Evolutionary conservation across 2,329 filamentous ascomycete genomes (phyloP), one percentile per base, ranked within the genome.

Genomic region (Tolypocladium pustulatum): DNA sequence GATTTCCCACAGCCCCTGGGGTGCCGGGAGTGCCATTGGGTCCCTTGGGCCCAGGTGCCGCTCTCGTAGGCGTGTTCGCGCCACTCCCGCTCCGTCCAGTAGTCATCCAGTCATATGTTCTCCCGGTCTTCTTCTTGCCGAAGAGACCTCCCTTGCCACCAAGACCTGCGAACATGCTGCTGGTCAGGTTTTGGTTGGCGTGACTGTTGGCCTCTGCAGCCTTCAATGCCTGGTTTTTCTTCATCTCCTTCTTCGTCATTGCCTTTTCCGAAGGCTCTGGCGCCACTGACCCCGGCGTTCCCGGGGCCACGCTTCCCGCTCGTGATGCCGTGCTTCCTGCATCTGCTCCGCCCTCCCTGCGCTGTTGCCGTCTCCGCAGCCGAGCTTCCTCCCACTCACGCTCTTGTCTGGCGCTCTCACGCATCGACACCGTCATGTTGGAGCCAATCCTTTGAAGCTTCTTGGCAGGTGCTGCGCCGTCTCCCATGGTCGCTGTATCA

Each of bases 221-320:
- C 65, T 89, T 90, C 60, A 90, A 87, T n/a, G 85, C 83, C 64
- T 88, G 81, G 63, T 86, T 88, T 72, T 87, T 90, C 69, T 88
- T 84, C 61, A 79, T 80, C 71, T 96, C 91, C 75, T 97, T 97
- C 79, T 97, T 97, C 5, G 88, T 89, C 56, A 90, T 80, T 4
- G 85, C 80, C 71, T 91, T 93, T 63, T 83, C 80, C 1, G 77
- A 17, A 4, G 4, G 70, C 57, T 88, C 86, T 0, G 86, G 81
- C 1, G 86, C 84, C 49, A 83, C 79, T 1, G 83, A 78, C 7
- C 83, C 84, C 3, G 86, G 83, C 0, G 84, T 87, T 2, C 81
- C 81, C 13, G 83, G 79, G 20, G 83, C 83, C 15, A 80, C 76
- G 30, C 83, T 83, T 17, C 83, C 79, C 32, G 81, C 66, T 63